Evolutionary conservation across 139 green algal genomes (phyloP).

Genomic region (Asterochloris sp.): DNA sequence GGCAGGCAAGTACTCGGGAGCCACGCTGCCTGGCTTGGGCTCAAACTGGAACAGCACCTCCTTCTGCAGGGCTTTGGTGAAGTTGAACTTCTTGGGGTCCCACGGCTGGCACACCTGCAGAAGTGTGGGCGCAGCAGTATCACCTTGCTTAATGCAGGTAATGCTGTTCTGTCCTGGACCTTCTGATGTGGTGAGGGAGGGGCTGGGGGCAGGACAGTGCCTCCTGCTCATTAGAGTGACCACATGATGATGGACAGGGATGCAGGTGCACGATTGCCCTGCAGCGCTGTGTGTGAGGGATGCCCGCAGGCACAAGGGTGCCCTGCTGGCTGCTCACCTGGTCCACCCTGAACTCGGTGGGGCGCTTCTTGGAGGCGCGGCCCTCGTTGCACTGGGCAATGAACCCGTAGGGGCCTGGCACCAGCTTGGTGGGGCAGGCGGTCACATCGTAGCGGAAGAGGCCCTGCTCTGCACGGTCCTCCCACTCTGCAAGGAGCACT

Average conservation of each 20-base stretch:
- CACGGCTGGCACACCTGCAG: constrained; percentile 78
- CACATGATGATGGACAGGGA: not conserved
- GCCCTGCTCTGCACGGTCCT: constrained; percentile 57
- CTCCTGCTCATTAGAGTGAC: not conserved
- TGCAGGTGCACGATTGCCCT: not conserved
- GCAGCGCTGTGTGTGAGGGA: no score
- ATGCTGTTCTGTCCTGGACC: no score
- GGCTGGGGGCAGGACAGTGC: not conserved
- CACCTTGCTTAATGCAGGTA: no score
- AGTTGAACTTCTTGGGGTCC: constrained; percentile 97
- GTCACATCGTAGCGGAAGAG: constrained; percentile 96
- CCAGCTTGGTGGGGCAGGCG: constrained; percentile 77
- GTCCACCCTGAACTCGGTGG: constrained; percentile 96
- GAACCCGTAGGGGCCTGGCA: constrained; percentile 81
- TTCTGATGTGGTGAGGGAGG: no score
- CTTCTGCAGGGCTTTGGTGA: constrained; percentile 86
- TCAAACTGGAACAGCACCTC: constrained; percentile 95
- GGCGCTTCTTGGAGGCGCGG: constrained; percentile 90
- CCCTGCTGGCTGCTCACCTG: constrained; percentile 38
- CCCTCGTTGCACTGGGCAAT: constrained; percentile 96
- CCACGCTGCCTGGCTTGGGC: constrained; percentile 5
- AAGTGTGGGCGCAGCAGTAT: no score
- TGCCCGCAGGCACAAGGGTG: not conserved
- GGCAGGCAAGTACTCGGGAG: constrained; percentile 10
- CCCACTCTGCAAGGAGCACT: constrained; percentile 71